phyloP scores from a whole-genome alignment of 2,329 filamentous ascomycete species.

The Arthroderma sp. region DNA sequence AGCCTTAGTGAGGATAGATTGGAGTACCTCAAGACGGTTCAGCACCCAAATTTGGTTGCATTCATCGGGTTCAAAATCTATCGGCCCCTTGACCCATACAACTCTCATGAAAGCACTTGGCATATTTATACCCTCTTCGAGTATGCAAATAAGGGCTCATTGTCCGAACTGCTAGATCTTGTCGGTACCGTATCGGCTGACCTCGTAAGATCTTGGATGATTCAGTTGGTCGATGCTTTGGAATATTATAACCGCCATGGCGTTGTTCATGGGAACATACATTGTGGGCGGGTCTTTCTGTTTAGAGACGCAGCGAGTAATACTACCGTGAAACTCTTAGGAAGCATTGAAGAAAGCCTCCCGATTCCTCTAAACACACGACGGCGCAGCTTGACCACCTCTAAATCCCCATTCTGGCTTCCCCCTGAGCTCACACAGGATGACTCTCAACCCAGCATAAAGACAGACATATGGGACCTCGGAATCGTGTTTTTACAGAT shows the following conservation, averaged over 20 bases:
- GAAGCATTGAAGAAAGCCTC: slow-evolving; percentile 37
- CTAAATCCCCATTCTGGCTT: slow-evolving; percentile 70
- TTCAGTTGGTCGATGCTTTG: slow-evolving; percentile 77
- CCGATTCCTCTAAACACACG: slow-evolving; percentile 34
- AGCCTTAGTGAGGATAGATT: slow-evolving; percentile 64
- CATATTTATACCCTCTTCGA: slow-evolving; percentile 63
- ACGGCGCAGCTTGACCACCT: slow-evolving; percentile 34
- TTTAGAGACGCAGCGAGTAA: slow-evolving; percentile 57
- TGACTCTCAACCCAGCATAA: slow-evolving; percentile 44
- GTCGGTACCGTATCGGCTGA: slow-evolving; percentile 59
- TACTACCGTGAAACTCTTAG: slow-evolving; percentile 46
- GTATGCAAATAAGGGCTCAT: slow-evolving; percentile 65
- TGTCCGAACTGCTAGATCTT: slow-evolving; percentile 70
- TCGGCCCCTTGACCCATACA: slow-evolving; percentile 29
- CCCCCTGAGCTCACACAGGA: slow-evolving; percentile 61
- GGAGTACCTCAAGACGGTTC: slow-evolving; percentile 59
- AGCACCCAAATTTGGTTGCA: slow-evolving; percentile 64
- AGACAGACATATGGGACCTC: slow-evolving; percentile 91
- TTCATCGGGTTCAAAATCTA: slow-evolving; percentile 75
- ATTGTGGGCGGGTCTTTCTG: slow-evolving; percentile 65
- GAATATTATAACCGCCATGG: slow-evolving; percentile 78
- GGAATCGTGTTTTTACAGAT: slow-evolving; percentile 87
- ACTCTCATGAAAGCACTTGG: slow-evolving; percentile 41
- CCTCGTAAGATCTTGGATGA: slow-evolving; percentile 78
- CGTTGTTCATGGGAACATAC: slow-evolving; percentile 70